A percentile compares a stretch with the other conserved stretches of the same genome.
Conservation (phyloP, 2,329 filamentous ascomycete species). For the Dactylellina cionopaga region DNA sequence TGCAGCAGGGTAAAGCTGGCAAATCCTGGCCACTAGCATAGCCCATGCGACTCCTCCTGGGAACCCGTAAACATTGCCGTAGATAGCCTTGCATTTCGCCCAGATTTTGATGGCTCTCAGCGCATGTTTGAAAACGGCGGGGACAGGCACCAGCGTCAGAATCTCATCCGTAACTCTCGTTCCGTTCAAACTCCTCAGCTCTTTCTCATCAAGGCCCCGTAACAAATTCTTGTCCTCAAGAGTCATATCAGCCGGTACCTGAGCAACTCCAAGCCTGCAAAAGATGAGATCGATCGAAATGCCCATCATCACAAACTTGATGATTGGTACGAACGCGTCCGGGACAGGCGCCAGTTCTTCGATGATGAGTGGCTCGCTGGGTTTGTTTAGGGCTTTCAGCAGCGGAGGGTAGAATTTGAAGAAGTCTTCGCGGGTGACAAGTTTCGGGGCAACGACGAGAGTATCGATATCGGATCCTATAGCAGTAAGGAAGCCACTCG, state of each 20-base stretch:
- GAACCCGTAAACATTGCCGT: conserved; percentile 95
- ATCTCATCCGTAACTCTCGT: conserved; percentile 95
- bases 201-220: conserved; percentile 84
- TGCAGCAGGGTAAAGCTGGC: conserved; percentile 93
- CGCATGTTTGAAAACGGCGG: conserved; percentile 87
- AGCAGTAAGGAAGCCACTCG: background rate
- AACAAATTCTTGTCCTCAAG: conserved; percentile 85
- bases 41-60: conserved; percentile 98
- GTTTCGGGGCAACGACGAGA: conserved; percentile 87
- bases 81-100: conserved; percentile 91
- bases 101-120: conserved; percentile 94
- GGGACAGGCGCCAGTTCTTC: conserved; percentile 85
- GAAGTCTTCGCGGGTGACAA: conserved; percentile 88
- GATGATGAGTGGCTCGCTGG: conserved; percentile 74
- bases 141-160: conserved; percentile 84
- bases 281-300: conserved; percentile 97
- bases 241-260: conserved; percentile 77
- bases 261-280: conserved; percentile 75
- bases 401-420: conserved; percentile 87
- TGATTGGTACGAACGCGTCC: conserved; percentile 94
- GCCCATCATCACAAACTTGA: conserved; percentile 89
- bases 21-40: conserved; percentile 94
- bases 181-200: conserved; percentile 89
- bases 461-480: conserved; percentile 96
- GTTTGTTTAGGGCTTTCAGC: conserved; percentile 74